Evolutionary conservation across 257 asterid genomes (phyloP).

Genomic region (Leptodermis oblonga): DNA sequence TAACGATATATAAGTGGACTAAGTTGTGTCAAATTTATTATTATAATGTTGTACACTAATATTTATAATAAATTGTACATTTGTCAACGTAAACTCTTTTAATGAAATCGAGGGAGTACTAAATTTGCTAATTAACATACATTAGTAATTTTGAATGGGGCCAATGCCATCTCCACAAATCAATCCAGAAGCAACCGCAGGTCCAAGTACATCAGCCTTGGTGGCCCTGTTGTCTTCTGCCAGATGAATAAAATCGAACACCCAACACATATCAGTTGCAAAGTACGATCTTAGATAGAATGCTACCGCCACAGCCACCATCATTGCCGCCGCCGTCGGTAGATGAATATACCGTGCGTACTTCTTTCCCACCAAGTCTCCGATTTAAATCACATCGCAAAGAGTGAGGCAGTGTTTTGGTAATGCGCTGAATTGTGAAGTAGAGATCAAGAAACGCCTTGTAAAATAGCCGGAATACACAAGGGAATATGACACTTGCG

Average conservation of each 20-base stretch:
- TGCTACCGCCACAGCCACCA: conserved; percentile 95
- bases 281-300: conserved; percentile 72
- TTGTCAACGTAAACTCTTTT: too few species aligned
- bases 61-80: too few species aligned
- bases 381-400: conserved; percentile 54
- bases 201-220: conserved; percentile 73
- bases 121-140: too few species aligned
- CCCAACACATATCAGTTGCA: conserved; percentile 81
- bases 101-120: too few species aligned
- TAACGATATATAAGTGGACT: too few species aligned
- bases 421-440: conserved; percentile 48
- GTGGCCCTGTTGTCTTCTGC: conserved; percentile 60
- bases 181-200: conserved; percentile 85
- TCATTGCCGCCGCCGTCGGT: too few species aligned
- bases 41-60: too few species aligned
- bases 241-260: conserved; percentile 67
- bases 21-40: too few species aligned
- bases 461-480: conserved; percentile 80
- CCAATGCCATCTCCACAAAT: conserved; percentile 83
- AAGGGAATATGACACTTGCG: too few species aligned
- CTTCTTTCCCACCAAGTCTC: conserved; percentile 46
- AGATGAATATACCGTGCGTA: conserved; percentile 61
- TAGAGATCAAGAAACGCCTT: conserved; percentile 60
- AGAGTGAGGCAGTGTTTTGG: conserved; percentile 69
- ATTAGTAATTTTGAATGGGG: too few species aligned